Percentiles rank a stretch among this genome's conserved stretches.
Evolutionary conservation across 768 basidiomycete species (phyloP).

Genomic region (Mrakia gelida): DNA sequence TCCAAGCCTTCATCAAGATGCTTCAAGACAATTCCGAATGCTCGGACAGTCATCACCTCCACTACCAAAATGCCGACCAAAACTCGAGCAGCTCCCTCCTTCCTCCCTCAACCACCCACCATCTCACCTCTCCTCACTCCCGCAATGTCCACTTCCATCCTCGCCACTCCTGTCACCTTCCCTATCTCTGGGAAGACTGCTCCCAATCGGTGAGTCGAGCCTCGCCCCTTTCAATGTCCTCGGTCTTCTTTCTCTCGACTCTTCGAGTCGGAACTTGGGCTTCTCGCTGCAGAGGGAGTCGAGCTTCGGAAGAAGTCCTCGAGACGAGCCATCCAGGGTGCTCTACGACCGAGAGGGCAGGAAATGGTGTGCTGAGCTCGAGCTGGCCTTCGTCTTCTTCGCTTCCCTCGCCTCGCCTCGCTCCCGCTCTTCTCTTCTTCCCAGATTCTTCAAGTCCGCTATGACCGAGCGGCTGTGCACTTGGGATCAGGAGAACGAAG

Average conservation of each 20-base stretch:
- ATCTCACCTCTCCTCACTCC: too few relatives aligned
- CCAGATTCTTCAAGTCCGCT: conserved; percentile 32
- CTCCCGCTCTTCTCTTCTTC: not conserved
- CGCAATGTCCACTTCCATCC: not conserved
- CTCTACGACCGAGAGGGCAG: not conserved
- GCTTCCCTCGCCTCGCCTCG: too few relatives aligned
- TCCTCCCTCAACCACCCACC: too few relatives aligned
- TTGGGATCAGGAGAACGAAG: conserved; percentile 36
- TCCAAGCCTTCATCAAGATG: too few relatives aligned
- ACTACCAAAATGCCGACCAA: too few relatives aligned
- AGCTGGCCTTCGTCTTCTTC: not conserved
- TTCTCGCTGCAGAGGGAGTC: too few relatives aligned
- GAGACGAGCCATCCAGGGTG: too few relatives aligned
- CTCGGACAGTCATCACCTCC: too few relatives aligned
- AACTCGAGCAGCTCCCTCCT: too few relatives aligned
- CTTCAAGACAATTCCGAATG: too few relatives aligned
- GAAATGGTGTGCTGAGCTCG: not conserved
- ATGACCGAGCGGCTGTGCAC: conserved; percentile 44
- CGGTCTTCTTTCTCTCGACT: conserved; percentile 31
- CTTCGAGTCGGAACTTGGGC: not conserved
- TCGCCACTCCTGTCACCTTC: conserved; percentile 38
- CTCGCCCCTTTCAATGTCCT: too few relatives aligned
- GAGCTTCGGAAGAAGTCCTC: too few relatives aligned
- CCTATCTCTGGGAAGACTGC: conserved; percentile 36
- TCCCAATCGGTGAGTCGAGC: conserved; percentile 38